Conservation (phyloP, 202 grass and related monocot genomes). For the Alloteropsis angusta region DNA sequence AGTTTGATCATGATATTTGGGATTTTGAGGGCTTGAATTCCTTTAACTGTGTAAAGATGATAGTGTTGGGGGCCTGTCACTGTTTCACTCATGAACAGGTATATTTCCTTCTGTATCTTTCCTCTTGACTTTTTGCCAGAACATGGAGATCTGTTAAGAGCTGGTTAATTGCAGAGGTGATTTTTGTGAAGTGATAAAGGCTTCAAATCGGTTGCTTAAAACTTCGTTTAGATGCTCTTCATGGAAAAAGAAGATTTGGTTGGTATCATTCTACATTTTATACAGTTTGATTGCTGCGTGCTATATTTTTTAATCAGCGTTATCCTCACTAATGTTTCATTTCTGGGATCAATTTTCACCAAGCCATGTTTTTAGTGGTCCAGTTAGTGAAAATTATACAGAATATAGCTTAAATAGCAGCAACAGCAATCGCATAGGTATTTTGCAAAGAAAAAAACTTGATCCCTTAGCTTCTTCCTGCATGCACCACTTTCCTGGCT, state of each 20-base stretch:
- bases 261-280: background rate
- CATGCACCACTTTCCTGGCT: background rate
- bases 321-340: background rate
- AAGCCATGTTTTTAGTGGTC: background rate
- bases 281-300: background rate
- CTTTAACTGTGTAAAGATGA: background rate
- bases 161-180: background rate
- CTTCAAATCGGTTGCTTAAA: background rate
- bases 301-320: background rate
- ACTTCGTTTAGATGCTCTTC: background rate
- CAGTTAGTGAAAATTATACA: background rate
- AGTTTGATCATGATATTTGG: background rate
- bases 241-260: background rate
- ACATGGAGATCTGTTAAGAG: background rate
- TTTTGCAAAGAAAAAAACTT: background rate
- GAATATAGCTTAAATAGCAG: background rate
- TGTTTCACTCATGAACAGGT: background rate
- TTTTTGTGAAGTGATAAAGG: background rate
- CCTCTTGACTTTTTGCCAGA: background rate
- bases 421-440: background rate
- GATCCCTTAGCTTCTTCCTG: background rate
- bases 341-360: background rate
- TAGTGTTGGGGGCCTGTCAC: background rate
- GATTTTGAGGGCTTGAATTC: constrained; percentile 2
- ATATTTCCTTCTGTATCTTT: background rate